A percentile compares a stretch with the other conserved stretches of the same genome.
phyloP scores from a whole-genome alignment of 2,329 filamentous ascomycete genomes.

The Botrytis porri region DNA sequence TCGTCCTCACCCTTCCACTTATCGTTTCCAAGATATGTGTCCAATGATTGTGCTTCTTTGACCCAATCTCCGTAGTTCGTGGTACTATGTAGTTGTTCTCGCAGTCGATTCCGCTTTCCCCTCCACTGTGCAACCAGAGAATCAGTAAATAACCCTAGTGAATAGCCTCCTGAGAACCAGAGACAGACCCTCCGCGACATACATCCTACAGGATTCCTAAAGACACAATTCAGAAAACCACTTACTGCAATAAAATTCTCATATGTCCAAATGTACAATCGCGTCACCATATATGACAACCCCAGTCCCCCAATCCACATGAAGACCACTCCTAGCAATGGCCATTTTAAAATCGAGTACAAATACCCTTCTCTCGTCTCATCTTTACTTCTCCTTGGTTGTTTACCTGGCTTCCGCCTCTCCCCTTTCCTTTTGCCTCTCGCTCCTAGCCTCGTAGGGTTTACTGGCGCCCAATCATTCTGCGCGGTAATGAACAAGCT shows the following conservation, averaged over 20 bases:
- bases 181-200: not conserved
- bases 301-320: slow-evolving; percentile 77
- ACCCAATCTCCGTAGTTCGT: slow-evolving; percentile 83
- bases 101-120: slow-evolving; percentile 69
- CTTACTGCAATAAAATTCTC: slow-evolving; percentile 46
- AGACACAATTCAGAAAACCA: not conserved
- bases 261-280: slow-evolving; percentile 88
- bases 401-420: slow-evolving; percentile 41
- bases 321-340: slow-evolving; percentile 74
- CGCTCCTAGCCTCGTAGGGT: slow-evolving; percentile 39
- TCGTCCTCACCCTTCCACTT: slow-evolving; percentile 75
- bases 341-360: slow-evolving; percentile 89
- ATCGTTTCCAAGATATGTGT: slow-evolving; percentile 76
- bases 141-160: slow-evolving; percentile 40
- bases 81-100: slow-evolving; percentile 68
- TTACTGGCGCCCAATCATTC: slow-evolving; percentile 93
- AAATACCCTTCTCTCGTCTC: slow-evolving; percentile 93
- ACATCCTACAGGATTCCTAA: not conserved
- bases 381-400: slow-evolving; percentile 61
- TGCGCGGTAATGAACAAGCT: slow-evolving; percentile 74
- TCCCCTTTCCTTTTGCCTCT: slow-evolving; percentile 39
- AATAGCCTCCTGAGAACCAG: not conserved
- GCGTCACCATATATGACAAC: slow-evolving; percentile 72
- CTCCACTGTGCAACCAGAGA: slow-evolving; percentile 73
- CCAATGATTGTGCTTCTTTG: slow-evolving; percentile 71